phyloP scores from a whole-genome alignment of 2,329 filamentous ascomycete species.

The Escovopsis weberi region DNA sequence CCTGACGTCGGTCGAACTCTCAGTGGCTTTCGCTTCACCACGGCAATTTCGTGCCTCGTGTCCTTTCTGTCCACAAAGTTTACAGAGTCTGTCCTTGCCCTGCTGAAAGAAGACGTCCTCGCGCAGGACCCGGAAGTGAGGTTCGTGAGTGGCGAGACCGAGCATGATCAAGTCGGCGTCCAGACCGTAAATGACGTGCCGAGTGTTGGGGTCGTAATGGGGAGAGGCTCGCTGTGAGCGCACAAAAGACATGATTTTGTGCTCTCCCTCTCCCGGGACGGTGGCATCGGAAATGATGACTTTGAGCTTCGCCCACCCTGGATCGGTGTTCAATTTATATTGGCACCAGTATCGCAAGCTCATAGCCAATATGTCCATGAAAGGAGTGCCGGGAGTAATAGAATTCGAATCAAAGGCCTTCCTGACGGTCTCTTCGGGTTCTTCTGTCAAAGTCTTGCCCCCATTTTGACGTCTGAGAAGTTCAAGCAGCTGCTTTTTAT shows the following conservation, averaged over 20 bases:
- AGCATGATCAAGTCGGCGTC: slow-evolving; percentile 99
- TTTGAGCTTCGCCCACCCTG: slow-evolving; percentile 89
- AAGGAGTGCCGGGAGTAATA: slow-evolving; percentile 93
- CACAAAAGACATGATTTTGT: slow-evolving; percentile 99
- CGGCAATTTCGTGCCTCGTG: slow-evolving; percentile 79
- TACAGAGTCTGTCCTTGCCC: slow-evolving; percentile 66
- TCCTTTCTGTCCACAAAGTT: slow-evolving; percentile 80
- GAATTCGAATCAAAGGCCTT: slow-evolving; percentile 83
- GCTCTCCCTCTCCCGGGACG: slow-evolving; percentile 93
- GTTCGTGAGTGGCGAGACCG: slow-evolving; percentile 90
- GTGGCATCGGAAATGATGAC: slow-evolving; percentile 97
- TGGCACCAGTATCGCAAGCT: slow-evolving; percentile 93
- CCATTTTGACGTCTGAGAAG: slow-evolving; percentile 67
- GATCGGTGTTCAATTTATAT: slow-evolving; percentile 95
- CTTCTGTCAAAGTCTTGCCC: slow-evolving; percentile 46
- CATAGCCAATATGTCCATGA: slow-evolving; percentile 89
- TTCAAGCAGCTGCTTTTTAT: slow-evolving; percentile 78
- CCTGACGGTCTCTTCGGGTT: slow-evolving; percentile 49
- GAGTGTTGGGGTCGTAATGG: slow-evolving; percentile 89
- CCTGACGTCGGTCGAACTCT: slow-evolving; percentile 65
- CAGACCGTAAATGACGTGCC: slow-evolving; percentile 93
- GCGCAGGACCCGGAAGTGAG: slow-evolving; percentile 87
- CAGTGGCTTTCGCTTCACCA: slow-evolving; percentile 61
- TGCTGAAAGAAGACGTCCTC: slow-evolving; percentile 96
- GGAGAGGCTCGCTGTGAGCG: slow-evolving; percentile 83